Conservation (phyloP, 805 yeast species). For the Schwanniomyces sp. region DNA sequence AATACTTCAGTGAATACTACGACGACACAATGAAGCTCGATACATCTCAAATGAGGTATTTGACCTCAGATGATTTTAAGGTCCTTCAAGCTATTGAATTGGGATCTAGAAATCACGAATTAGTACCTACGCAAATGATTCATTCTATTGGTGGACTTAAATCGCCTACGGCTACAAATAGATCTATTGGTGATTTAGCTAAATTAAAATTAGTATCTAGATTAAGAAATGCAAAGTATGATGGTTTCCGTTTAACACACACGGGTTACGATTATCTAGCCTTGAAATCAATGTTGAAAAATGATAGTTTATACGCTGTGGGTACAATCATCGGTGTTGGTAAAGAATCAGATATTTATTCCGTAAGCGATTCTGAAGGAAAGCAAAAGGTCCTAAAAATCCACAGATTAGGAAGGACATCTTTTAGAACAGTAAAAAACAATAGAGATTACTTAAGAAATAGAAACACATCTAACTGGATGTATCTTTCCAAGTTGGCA, state of each 20-base stretch:
- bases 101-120: constrained; percentile 91
- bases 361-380: constrained; percentile 70
- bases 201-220: constrained; percentile 76
- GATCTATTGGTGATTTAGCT: constrained; percentile 82
- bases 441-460: constrained; percentile 87
- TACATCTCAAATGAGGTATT: constrained; percentile 88
- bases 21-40: constrained; percentile 75
- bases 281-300: constrained; percentile 74
- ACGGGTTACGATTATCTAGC: constrained; percentile 93
- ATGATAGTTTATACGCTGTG: constrained; percentile 70
- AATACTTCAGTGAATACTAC: background rate
- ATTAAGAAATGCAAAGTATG: constrained; percentile 88
- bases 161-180: constrained; percentile 72
- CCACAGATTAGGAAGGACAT: constrained; percentile 90
- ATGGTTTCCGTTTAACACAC: constrained; percentile 88
- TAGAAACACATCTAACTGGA: constrained; percentile 83
- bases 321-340: constrained; percentile 95
- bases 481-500: constrained; percentile 84
- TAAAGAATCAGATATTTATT: constrained; percentile 92
- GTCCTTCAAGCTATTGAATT: constrained; percentile 86
- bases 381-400: constrained; percentile 74
- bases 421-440: constrained; percentile 88
- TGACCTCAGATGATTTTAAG: constrained; percentile 86
- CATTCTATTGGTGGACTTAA: constrained; percentile 76
- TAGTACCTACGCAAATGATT: constrained; percentile 87